Conservation (phyloP, 2,329 filamentous ascomycete genomes). For the Chaetomiaceae sp. region DNA sequence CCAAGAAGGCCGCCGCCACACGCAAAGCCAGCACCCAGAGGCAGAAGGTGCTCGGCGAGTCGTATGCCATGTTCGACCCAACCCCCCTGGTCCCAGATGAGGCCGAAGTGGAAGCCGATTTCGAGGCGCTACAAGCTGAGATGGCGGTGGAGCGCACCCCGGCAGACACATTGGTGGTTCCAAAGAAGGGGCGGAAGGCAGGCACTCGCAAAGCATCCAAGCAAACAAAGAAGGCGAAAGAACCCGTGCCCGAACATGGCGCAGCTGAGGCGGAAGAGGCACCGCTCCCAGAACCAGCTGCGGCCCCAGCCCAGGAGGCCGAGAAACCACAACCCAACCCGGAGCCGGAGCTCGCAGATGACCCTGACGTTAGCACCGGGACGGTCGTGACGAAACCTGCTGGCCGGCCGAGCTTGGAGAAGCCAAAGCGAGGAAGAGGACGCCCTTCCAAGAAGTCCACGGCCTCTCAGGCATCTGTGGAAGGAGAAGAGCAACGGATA, state of each 20-base stretch:
- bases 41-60: constrained; percentile 30
- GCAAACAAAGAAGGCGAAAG: constrained; percentile 45
- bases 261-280: constrained; percentile 20
- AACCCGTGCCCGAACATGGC: constrained; percentile 24
- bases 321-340: not conserved
- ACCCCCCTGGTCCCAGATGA: constrained; percentile 42
- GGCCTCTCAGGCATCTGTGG: constrained; percentile 11
- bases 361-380: constrained; percentile 25
- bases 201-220: constrained; percentile 49
- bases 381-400: constrained; percentile 23
- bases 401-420: constrained; percentile 21
- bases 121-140: constrained; percentile 45
- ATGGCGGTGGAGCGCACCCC: constrained; percentile 38
- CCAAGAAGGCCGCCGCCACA: constrained; percentile 26
- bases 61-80: constrained; percentile 52
- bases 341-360: constrained; percentile 18
- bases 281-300: not conserved
- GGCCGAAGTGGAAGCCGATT: constrained; percentile 46
- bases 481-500: constrained; percentile 5
- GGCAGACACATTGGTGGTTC: constrained; percentile 38
- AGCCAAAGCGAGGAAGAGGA: constrained; percentile 30
- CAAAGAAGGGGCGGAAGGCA: constrained; percentile 52
- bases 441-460: constrained; percentile 32
- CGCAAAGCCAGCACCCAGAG: constrained; percentile 27
- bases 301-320: not conserved